Percentiles rank a stretch among this genome's conserved stretches.
phyloP scores from a whole-genome alignment of 805 yeast species.

The Blastobotrys mokoenaii region DNA sequence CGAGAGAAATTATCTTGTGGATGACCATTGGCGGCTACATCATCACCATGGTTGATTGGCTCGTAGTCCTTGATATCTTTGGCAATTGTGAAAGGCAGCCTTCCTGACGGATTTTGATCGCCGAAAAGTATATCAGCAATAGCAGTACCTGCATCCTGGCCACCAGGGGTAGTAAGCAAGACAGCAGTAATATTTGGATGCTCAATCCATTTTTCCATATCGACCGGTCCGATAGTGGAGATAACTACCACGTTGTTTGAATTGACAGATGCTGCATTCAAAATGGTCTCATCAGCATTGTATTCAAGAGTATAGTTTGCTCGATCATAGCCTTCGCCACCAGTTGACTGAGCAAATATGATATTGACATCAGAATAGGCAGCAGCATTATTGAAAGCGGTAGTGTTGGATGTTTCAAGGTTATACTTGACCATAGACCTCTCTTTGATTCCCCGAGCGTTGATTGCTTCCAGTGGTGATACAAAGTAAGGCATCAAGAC shows the following conservation, averaged over 20 bases:
- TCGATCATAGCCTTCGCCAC: slow-evolving; percentile 58
- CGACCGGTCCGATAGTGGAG: slow-evolving; percentile 53
- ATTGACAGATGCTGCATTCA: slow-evolving; percentile 40
- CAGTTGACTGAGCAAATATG: slow-evolving; percentile 45
- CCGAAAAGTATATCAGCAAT: slow-evolving; percentile 53
- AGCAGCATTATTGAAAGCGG: slow-evolving; percentile 34
- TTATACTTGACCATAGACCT: slow-evolving; percentile 40
- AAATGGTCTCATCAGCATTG: slow-evolving; percentile 47
- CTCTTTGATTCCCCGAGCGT: slow-evolving; percentile 36
- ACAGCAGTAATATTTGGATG: slow-evolving; percentile 52
- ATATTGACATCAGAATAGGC: slow-evolving; percentile 45
- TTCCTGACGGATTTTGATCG: slow-evolving; percentile 52
- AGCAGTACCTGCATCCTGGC: slow-evolving; percentile 49
- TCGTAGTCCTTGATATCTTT: slow-evolving; percentile 41
- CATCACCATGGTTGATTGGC: slow-evolving; percentile 33
- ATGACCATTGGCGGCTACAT: slow-evolving; percentile 25
- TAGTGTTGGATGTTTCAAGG: slow-evolving; percentile 38
- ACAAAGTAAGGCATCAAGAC: slow-evolving; percentile 47
- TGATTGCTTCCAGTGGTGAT: slow-evolving; percentile 52
- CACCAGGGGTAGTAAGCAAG: slow-evolving; percentile 47
- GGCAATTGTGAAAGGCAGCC: slow-evolving; percentile 56
- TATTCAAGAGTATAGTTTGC: slow-evolving; percentile 48
- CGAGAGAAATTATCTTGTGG: slow-evolving; percentile 26
- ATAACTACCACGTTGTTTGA: slow-evolving; percentile 50
- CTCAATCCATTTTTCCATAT: slow-evolving; percentile 48